Conservation (phyloP, 148 eudicot genomes). For the Diospyros kaki region DNA sequence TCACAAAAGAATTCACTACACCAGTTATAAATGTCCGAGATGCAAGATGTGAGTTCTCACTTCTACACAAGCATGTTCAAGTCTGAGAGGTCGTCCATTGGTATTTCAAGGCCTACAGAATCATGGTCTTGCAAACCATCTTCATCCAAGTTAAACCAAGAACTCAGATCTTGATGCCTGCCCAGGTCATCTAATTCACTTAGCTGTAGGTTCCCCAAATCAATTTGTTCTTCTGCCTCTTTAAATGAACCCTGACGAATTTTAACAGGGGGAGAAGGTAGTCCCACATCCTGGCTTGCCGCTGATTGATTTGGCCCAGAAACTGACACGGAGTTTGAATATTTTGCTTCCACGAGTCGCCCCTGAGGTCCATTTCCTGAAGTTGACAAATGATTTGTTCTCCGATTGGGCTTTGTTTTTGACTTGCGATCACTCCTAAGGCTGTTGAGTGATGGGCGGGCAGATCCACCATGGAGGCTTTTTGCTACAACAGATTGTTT, state of each 20-base stretch:
- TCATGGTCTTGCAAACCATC: constrained; percentile 46
- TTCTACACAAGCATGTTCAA: constrained; percentile 2
- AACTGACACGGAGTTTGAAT: constrained; percentile 3
- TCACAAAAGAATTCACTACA: neutral
- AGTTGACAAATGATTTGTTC: constrained; percentile 3
- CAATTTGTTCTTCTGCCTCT: constrained; percentile 33
- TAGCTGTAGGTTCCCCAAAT: constrained; percentile 22
- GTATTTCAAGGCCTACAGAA: constrained; percentile 44
- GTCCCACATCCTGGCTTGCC: constrained; percentile 13
- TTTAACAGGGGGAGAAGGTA: constrained; percentile 11
- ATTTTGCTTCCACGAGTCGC: neutral
- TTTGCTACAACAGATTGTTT: constrained; percentile 2
- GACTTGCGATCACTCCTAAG: constrained; percentile 22
- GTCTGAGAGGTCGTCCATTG: constrained; percentile 46
- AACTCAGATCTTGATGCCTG: constrained; percentile 7
- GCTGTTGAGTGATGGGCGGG: neutral
- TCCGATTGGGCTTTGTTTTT: constrained; percentile 24
- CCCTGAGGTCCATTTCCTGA: constrained; percentile 7
- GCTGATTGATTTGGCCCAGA: constrained; percentile 17
- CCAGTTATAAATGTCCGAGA: neutral
- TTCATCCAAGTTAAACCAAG: constrained; percentile 32
- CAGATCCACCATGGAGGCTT: neutral
- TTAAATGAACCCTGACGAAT: constrained; percentile 19
- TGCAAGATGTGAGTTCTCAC: neutral
- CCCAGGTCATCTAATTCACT: constrained; percentile 26